phyloP scores from a whole-genome alignment of 2,329 filamentous ascomycete genomes.

The Tolypocladium paradoxum region DNA sequence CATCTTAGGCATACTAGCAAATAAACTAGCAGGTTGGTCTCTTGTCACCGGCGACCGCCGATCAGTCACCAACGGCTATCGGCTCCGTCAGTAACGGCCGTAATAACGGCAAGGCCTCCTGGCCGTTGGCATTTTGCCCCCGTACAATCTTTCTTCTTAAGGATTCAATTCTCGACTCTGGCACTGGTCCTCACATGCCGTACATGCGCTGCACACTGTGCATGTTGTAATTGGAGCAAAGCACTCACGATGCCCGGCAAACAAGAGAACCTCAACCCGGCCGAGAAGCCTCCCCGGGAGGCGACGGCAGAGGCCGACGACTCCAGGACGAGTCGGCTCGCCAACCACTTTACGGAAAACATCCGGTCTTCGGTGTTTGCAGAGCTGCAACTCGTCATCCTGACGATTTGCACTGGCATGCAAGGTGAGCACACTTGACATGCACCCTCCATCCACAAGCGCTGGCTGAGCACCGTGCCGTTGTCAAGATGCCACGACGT shows the following conservation, averaged over 20 bases:
- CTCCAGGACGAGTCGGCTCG: neutral
- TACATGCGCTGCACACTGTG: neutral
- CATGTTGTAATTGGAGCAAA: neutral
- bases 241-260: neutral
- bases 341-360: slow-evolving; percentile 12
- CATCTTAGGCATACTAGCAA: neutral
- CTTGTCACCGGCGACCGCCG: neutral
- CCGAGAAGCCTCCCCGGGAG: neutral
- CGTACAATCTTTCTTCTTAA: neutral
- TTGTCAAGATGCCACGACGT: slow-evolving; percentile 41
- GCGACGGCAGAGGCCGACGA: neutral
- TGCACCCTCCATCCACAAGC: neutral
- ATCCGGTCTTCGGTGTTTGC: slow-evolving; percentile 29
- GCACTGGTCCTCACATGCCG: neutral
- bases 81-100: neutral
- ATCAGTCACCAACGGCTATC: slow-evolving; percentile 4
- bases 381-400: slow-evolving; percentile 33
- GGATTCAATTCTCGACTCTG: neutral
- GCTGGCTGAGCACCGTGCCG: neutral
- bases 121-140: neutral
- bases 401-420: slow-evolving; percentile 40
- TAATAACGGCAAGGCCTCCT: neutral
- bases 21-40: neutral
- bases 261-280: neutral
- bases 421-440: slow-evolving; percentile 26